Evolutionary conservation across 176 grass and related monocot genomes (phyloP).

Genomic region (Poa pratensis): DNA sequence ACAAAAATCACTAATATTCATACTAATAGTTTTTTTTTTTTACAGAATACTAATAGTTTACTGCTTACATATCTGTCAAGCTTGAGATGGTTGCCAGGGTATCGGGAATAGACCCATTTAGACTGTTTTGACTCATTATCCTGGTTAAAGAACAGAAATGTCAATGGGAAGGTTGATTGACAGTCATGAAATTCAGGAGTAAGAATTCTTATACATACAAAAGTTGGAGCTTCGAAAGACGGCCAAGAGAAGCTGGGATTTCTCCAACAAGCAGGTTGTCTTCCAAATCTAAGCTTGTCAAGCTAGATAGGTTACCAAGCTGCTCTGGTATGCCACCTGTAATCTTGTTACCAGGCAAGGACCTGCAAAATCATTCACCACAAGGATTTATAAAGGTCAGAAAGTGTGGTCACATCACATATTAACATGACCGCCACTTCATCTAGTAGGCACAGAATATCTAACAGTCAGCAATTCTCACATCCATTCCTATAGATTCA

Average conservation of each 20-base stretch:
- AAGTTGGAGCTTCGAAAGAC: conserved; percentile 63
- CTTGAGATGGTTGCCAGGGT: conserved; percentile 66
- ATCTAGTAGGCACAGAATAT: conserved; percentile 23
- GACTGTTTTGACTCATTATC: conserved; percentile 86
- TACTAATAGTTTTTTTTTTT: conserved; percentile 24
- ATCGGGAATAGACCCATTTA: conserved; percentile 74
- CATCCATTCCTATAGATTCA: not conserved
- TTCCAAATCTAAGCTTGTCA: conserved; percentile 77
- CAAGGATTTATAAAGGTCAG: conserved; percentile 23
- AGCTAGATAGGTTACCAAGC: conserved; percentile 75
- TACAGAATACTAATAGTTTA: conserved; percentile 18
- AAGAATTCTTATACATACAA: conserved; percentile 60
- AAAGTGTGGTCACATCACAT: not conserved
- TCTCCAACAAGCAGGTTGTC: conserved; percentile 70
- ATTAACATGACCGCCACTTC: conserved; percentile 16
- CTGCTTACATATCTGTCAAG: conserved; percentile 82
- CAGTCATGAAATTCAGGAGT: conserved; percentile 33
- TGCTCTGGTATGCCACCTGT: conserved; percentile 75
- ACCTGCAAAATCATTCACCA: conserved; percentile 55
- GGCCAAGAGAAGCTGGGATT: conserved; percentile 86
- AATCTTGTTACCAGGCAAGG: conserved; percentile 70
- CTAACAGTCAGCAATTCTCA: not conserved
- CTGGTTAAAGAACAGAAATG: conserved; percentile 50
- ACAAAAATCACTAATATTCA: conserved; percentile 28
- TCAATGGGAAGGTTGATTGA: conserved; percentile 10